Evolutionary conservation across 257 asterid genomes (phyloP).

Genomic region (Solanum corneliomulleri): DNA sequence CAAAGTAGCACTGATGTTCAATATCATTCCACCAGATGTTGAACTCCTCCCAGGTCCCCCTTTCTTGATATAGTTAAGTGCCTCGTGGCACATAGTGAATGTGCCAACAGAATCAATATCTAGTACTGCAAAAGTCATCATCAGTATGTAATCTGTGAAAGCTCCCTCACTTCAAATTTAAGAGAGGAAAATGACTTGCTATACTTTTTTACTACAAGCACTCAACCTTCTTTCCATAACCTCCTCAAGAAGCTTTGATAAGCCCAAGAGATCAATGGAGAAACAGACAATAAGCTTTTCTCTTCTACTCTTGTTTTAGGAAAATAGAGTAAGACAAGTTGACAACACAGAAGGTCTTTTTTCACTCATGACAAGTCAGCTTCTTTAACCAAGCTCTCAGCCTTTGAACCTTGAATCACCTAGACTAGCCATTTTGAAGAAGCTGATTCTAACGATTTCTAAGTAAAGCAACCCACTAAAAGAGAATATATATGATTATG

Average conservation of each 20-base stretch:
- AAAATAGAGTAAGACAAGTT: neutral
- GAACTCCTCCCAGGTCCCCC: constrained; percentile 50
- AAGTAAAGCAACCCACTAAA: neutral
- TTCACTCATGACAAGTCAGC: neutral
- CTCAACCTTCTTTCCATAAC: neutral
- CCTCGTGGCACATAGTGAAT: constrained; percentile 88
- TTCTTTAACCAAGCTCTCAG: neutral
- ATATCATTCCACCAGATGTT: constrained; percentile 60
- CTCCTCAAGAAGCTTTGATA: neutral
- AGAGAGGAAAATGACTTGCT: neutral
- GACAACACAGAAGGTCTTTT: neutral
- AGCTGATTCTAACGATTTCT: neutral
- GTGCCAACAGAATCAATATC: constrained; percentile 94
- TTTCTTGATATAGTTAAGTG: constrained; percentile 59
- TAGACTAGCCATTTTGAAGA: neutral
- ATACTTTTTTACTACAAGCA: neutral
- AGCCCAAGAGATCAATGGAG: neutral
- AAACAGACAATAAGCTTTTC: neutral
- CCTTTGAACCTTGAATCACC: neutral
- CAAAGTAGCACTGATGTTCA: constrained; percentile 83
- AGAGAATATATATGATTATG: neutral
- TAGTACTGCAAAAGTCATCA: constrained; percentile 35
- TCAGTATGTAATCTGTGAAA: constrained; percentile 57
- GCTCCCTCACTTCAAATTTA: neutral
- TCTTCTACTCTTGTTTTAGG: neutral